Conservation (phyloP, 371 early-diverging fungal genomes). For the Chytridium lagenaria region DNA sequence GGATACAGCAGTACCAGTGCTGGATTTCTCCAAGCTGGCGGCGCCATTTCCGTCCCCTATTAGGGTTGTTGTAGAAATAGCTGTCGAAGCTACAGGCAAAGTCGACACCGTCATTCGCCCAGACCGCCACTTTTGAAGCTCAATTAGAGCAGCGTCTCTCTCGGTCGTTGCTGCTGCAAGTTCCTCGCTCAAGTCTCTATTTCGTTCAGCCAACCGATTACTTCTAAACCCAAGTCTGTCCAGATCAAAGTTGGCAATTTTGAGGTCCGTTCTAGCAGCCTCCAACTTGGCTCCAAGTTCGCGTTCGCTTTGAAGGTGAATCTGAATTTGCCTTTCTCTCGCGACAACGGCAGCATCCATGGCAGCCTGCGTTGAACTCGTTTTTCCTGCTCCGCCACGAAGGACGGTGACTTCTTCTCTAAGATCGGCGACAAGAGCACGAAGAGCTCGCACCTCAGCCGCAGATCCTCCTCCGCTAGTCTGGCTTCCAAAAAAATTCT, state of each 20-base stretch:
- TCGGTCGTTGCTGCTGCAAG: slow-evolving; percentile 32
- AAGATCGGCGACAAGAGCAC: slow-evolving; percentile 50
- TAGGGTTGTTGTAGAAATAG: background rate
- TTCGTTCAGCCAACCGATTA: slow-evolving; percentile 40
- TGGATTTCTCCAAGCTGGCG: background rate
- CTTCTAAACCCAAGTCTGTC: slow-evolving; percentile 50
- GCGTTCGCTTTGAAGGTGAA: slow-evolving; percentile 43
- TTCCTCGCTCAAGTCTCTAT: slow-evolving; percentile 35
- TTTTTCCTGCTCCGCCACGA: slow-evolving; percentile 14
- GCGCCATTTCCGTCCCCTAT: background rate
- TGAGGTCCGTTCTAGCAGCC: slow-evolving; percentile 21
- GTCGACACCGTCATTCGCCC: slow-evolving; percentile 9
- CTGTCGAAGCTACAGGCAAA: background rate
- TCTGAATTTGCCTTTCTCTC: slow-evolving; percentile 38
- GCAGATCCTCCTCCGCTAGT: slow-evolving; percentile 31
- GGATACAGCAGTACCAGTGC: background rate
- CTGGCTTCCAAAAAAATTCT: slow-evolving; percentile 60
- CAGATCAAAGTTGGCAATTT: slow-evolving; percentile 39
- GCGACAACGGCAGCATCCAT: slow-evolving; percentile 25
- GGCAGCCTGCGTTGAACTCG: background rate
- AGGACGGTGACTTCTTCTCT: slow-evolving; percentile 41
- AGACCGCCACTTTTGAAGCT: slow-evolving; percentile 33
- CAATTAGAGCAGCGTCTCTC: slow-evolving; percentile 43
- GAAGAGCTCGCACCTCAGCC: slow-evolving; percentile 49
- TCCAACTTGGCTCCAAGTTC: slow-evolving; percentile 43